Percentiles rank a stretch among this genome's conserved stretches.
phyloP scores from a whole-genome alignment of 768 basidiomycete genomes.

The Boletus fagicola region DNA sequence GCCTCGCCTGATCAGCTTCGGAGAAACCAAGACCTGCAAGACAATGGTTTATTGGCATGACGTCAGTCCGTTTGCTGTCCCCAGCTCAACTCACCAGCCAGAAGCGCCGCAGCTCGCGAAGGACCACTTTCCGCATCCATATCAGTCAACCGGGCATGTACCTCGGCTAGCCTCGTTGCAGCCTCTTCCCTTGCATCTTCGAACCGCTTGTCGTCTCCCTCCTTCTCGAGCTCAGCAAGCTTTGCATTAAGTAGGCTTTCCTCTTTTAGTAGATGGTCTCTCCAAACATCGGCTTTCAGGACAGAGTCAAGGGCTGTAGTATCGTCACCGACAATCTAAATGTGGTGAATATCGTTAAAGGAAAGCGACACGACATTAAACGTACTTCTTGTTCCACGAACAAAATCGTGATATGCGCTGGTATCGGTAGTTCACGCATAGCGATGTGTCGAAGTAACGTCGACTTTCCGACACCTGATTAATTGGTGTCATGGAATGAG shows the following conservation, averaged over 20 bases:
- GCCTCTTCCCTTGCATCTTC: constrained; percentile 87
- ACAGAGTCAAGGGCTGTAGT: constrained; percentile 91
- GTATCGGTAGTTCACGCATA: constrained; percentile 91
- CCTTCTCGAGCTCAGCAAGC: constrained; percentile 67
- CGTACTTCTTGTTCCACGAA: constrained; percentile 97
- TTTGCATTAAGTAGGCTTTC: constrained; percentile 73
- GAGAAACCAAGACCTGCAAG: constrained; percentile 82
- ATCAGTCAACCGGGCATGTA: constrained; percentile 87
- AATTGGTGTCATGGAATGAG: not conserved
- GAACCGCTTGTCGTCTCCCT: constrained; percentile 75
- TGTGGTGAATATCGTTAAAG: not conserved
- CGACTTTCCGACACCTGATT: constrained; percentile 88
- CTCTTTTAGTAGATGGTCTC: constrained; percentile 87
- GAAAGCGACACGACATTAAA: not conserved
- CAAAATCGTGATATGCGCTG: constrained; percentile 91
- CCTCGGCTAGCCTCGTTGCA: constrained; percentile 77
- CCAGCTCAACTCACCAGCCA: constrained; percentile 59
- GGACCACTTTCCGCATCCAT: constrained; percentile 99
- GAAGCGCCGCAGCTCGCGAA: constrained; percentile 83
- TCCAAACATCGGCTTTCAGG: constrained; percentile 99
- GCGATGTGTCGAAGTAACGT: constrained; percentile 93
- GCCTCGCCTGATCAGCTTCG: constrained; percentile 79
- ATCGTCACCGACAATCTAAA: constrained; percentile 87
- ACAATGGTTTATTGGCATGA: not conserved
- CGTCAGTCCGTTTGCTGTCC: not conserved